Base-by-base conservation (phyloP, 2,329 filamentous ascomycete species). In the Domatiomyces globalis region DNA sequence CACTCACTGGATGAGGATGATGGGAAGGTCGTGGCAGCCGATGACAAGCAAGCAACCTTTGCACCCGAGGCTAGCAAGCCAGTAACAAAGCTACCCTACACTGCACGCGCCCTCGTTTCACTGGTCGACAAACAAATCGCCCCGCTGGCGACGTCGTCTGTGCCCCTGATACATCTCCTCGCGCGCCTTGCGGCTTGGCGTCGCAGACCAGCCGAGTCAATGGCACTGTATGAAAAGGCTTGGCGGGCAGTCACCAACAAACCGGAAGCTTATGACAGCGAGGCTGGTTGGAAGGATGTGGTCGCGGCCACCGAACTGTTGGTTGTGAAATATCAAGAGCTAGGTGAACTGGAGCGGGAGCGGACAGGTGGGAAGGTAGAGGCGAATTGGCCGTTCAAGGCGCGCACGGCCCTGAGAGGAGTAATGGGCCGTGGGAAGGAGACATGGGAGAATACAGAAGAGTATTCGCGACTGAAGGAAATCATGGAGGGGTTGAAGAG, bases 311-410 rank as follows among this genome's bases (percentile, higher is more conserved):
- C 92, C 0, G 79, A 88, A 51, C 81, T 87, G 63, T 69, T 96
- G 43, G 86, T 92, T 0, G 82, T 85, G 57, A 79, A 85, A 49
- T 86, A 95, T 67, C 85, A 92, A 69, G 87, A 83, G 65, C 81
- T 88, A 60, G 85, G 85, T 0, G 57, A 71, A 67, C 1, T 60
- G 67, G 54, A 66, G 66, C 60, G 63, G 70, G 58, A 63, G 66
- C 69, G 68, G 0, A 71, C 68, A 22, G 72, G 74, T 0, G 79
- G 81, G 56, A 63, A 79, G 27, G 81, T 95, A 2, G 87, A 86
- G 1, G 77, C 76, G 53, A 83, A 82, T 62, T 98, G 92, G 92
- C 85, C 79, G 66, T 85, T 85, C 57, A 96, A 95, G 76, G 86
- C 87, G 0, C 76, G 87, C 61, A 94, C 80, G 65, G 89, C 89